Conservation (phyloP, 1,284 basidiomycete genomes). For the Apiotrichum sp. region DNA sequence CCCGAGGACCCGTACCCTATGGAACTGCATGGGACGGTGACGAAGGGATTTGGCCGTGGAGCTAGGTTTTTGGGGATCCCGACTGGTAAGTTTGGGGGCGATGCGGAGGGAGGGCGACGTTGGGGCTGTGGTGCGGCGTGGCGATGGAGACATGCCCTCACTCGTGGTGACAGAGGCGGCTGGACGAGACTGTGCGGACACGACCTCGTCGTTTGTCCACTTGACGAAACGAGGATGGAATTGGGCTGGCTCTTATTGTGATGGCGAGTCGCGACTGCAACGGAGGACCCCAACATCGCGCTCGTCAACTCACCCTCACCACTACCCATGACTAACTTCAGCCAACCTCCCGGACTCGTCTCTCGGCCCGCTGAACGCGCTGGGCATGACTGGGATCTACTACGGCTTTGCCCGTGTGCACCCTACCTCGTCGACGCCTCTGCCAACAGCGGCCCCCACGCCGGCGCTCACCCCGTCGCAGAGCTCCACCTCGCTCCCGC, state of each 20-base stretch:
- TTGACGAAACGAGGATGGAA: too few species aligned
- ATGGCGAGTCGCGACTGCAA: too few species aligned
- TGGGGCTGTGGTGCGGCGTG: too few species aligned
- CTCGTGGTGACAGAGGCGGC: too few species aligned
- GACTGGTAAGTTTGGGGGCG: conserved; percentile 59
- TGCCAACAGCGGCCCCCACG: conserved; percentile 31
- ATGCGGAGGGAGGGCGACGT: background rate
- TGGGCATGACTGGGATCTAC: conserved; percentile 77
- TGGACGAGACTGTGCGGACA: too few species aligned
- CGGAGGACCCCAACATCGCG: too few species aligned
- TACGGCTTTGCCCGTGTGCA: conserved; percentile 86
- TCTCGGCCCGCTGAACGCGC: conserved; percentile 61
- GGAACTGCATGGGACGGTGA: conserved; percentile 68
- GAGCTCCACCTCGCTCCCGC: conserved; percentile 5
- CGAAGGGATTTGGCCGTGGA: conserved; percentile 85
- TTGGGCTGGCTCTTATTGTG: too few species aligned
- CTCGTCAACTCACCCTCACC: too few species aligned
- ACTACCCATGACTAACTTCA: conserved; percentile 34
- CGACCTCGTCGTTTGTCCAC: too few species aligned
- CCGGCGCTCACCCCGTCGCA: conserved; percentile 27
- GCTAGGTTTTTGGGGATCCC: conserved; percentile 94
- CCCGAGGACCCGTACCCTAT: conserved; percentile 80
- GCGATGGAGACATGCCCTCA: too few species aligned
- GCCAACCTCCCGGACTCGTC: conserved; percentile 84
- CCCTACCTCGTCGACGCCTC: conserved; percentile 43